These are phyloP conservation scores for Mucor indicus DNA, from an alignment of 371 early-diverging fungal species.

Conservation along the genomic window DNA sequence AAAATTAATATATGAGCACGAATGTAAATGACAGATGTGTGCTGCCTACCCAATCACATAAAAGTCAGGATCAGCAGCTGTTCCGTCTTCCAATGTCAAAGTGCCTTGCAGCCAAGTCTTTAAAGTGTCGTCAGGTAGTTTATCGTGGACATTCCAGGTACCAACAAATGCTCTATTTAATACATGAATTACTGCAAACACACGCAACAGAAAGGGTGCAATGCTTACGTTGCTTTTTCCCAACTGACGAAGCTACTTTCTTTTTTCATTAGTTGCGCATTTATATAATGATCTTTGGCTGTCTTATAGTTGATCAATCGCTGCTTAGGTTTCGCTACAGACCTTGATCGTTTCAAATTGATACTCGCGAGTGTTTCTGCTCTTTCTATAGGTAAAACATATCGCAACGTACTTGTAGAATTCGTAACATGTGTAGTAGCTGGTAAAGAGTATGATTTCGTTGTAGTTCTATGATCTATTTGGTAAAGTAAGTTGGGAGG, in stretches of 20 bases:
- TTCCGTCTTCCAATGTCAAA: constrained; percentile 28
- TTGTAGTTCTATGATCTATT: no score
- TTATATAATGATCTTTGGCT: constrained; percentile 62
- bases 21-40: no score
- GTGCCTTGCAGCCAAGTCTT: constrained; percentile 63
- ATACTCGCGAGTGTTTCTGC: constrained; percentile 32
- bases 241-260: constrained; percentile 55
- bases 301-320: constrained; percentile 8
- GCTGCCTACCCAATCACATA: constrained; percentile 67
- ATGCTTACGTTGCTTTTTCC: no score
- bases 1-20: not conserved
- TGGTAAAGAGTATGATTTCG: no score
- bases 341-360: constrained; percentile 31
- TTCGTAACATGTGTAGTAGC: no score
- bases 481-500: no score
- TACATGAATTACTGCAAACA: not conserved
- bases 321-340: constrained; percentile 11
- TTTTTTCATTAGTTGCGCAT: constrained; percentile 48
- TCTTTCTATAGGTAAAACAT: constrained; percentile 34
- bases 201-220: no score
- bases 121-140: constrained; percentile 57
- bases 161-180: constrained; percentile 69
- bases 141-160: constrained; percentile 93
- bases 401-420: constrained; percentile 20
- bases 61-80: constrained; percentile 55